Conservation (phyloP, 192 early-diverging fungal species). For the Gaertneriomyces sp. region DNA sequence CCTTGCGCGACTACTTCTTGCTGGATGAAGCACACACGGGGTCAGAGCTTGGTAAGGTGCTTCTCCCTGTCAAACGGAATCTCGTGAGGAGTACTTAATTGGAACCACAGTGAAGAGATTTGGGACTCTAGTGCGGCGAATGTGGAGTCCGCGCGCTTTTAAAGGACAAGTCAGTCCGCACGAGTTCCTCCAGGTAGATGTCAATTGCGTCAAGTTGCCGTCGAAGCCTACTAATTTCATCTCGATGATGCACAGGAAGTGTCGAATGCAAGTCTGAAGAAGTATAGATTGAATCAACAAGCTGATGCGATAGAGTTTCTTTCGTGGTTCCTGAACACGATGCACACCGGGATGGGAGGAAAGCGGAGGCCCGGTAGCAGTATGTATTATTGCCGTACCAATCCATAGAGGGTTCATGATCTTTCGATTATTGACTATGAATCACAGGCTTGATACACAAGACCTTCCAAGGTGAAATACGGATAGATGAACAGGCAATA, state of each 20-base stretch:
- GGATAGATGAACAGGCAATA: constrained; percentile 66
- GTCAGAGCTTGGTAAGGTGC: constrained; percentile 36
- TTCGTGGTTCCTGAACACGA: constrained; percentile 86
- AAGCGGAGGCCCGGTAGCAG: constrained; percentile 66
- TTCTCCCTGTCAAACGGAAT: background rate
- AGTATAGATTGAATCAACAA: constrained; percentile 75
- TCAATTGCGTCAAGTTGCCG: background rate
- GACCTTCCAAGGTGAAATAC: constrained; percentile 83
- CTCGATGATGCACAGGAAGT: constrained; percentile 57
- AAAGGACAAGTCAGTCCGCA: constrained; percentile 95
- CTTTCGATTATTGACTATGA: background rate
- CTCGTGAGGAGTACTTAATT: too few species aligned
- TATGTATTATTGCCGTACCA: constrained; percentile 17
- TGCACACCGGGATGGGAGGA: constrained; percentile 84
- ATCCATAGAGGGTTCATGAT: background rate
- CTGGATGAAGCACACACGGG: constrained; percentile 41
- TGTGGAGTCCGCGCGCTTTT: constrained; percentile 90
- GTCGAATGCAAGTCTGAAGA: constrained; percentile 70
- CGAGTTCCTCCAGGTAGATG: constrained; percentile 77
- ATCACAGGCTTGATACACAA: constrained; percentile 60
- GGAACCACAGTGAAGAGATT: constrained; percentile 61
- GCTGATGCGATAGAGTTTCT: constrained; percentile 84
- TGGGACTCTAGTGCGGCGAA: constrained; percentile 75
- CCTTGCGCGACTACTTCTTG: constrained; percentile 81
- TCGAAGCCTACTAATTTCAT: background rate